Evolutionary conservation across 768 basidiomycete genomes (phyloP).

Genomic region (Chiua virens): DNA sequence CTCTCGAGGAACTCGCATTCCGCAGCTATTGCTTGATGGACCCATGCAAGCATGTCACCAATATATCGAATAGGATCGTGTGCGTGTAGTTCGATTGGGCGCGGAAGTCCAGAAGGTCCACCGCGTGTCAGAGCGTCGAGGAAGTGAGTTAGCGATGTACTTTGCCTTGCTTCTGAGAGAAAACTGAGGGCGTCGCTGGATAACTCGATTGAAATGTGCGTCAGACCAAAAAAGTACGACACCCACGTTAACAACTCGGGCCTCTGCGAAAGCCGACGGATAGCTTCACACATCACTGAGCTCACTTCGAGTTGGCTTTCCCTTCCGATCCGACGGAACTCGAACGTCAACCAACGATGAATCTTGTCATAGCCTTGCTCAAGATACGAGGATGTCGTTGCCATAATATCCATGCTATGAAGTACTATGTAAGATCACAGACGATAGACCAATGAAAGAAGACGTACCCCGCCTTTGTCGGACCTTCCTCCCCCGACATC

Average conservation of each 20-base stretch:
- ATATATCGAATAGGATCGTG: conserved; percentile 96
- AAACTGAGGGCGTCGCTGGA: conserved; percentile 69
- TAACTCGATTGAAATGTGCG: neutral
- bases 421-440: neutral
- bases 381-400: conserved; percentile 73
- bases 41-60: conserved; percentile 98
- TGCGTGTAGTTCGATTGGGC: conserved; percentile 96
- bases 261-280: conserved; percentile 70
- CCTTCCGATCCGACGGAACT: conserved; percentile 77
- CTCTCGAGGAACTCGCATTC: conserved; percentile 93
- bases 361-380: conserved; percentile 92
- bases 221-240: neutral
- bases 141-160: conserved; percentile 78
- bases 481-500: conserved; percentile 81
- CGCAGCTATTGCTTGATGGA: conserved; percentile 93
- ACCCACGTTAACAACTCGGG: conserved; percentile 63
- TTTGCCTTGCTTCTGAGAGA: conserved; percentile 81
- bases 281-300: conserved; percentile 64
- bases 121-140: conserved; percentile 86
- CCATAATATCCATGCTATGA: conserved; percentile 83
- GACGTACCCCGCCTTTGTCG: conserved; percentile 71
- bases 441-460: neutral
- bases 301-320: conserved; percentile 74
- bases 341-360: conserved; percentile 78
- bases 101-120: conserved; percentile 78